Percentiles rank a stretch among this genome's conserved stretches.
Conservation (phyloP, 306 rosid species). For the Abrus precatorius region DNA sequence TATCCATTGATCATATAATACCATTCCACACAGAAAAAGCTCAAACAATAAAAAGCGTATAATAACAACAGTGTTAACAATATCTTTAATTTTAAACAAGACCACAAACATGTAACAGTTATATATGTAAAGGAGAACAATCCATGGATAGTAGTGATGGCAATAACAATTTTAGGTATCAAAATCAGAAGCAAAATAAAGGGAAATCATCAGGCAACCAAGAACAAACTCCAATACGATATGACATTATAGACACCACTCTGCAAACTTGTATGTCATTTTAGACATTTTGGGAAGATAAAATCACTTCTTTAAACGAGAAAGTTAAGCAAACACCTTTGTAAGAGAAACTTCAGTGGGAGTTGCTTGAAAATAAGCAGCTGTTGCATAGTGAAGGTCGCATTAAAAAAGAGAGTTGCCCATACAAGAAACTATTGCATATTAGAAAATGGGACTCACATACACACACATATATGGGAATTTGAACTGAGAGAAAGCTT, state of each 20-base stretch:
- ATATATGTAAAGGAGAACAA: constrained; percentile 8
- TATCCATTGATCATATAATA: not conserved
- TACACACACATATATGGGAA: too few species aligned
- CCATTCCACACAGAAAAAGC: not conserved
- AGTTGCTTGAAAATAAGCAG: too few species aligned
- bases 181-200: constrained; percentile 6
- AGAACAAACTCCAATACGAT: not conserved
- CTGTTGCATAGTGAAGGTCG: too few species aligned
- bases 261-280: not conserved
- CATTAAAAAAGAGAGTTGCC: too few species aligned
- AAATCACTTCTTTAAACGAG: not conserved
- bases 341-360: too few species aligned
- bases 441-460: too few species aligned
- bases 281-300: not conserved
- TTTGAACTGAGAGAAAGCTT: too few species aligned
- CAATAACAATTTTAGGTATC: not conserved
- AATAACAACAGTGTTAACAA: constrained; percentile 7
- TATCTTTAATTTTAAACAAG: constrained; percentile 11
- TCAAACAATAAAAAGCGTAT: constrained; percentile 18
- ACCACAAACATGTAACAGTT: constrained; percentile 5
- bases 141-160: constrained; percentile 21
- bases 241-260: not conserved
- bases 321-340: not conserved
- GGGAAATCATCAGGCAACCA: not conserved
- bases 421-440: too few species aligned